phyloP scores from a whole-genome alignment of 1,284 basidiomycete genomes.

The Afroboletus lepidellus region DNA sequence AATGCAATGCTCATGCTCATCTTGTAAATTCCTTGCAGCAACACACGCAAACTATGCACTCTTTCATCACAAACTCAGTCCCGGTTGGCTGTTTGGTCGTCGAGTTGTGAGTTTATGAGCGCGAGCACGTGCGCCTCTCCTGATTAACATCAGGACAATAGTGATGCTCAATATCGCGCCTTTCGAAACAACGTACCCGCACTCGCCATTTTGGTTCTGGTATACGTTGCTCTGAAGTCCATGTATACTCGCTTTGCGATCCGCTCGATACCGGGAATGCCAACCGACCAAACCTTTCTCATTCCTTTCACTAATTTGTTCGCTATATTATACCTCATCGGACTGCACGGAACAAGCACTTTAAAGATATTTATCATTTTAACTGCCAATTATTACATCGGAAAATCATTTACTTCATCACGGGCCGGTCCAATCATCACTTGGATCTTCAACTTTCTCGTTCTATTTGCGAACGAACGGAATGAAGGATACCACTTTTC shows the following conservation, averaged over 20 bases:
- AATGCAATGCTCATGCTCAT: not conserved
- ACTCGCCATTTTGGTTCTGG: constrained; percentile 51
- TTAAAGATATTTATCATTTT: constrained; percentile 81
- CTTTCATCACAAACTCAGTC: constrained; percentile 60
- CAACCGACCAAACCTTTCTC: constrained; percentile 39
- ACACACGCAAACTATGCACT: constrained; percentile 72
- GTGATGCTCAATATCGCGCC: constrained; percentile 80
- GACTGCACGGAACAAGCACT: constrained; percentile 84
- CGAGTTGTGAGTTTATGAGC: constrained; percentile 51
- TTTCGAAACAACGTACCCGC: constrained; percentile 75
- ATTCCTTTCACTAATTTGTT: constrained; percentile 61
- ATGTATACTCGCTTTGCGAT: constrained; percentile 37
- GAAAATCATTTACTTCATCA: constrained; percentile 45
- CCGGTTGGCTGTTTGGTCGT: constrained; percentile 69
- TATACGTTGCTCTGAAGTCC: constrained; percentile 49
- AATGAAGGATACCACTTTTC: constrained; percentile 77
- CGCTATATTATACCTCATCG: constrained; percentile 68
- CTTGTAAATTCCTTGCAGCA: constrained; percentile 40
- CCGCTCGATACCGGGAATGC: constrained; percentile 26
- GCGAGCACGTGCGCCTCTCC: not conserved
- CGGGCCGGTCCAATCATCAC: constrained; percentile 52
- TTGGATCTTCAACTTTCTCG: constrained; percentile 74
- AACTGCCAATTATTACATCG: constrained; percentile 67
- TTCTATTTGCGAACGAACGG: constrained; percentile 80
- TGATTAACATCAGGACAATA: constrained; percentile 66